Evolutionary conservation across 257 asterid genomes (phyloP), one percentile per base, ranked within the genome.

Genomic region (Nicotiana sylvestris): DNA sequence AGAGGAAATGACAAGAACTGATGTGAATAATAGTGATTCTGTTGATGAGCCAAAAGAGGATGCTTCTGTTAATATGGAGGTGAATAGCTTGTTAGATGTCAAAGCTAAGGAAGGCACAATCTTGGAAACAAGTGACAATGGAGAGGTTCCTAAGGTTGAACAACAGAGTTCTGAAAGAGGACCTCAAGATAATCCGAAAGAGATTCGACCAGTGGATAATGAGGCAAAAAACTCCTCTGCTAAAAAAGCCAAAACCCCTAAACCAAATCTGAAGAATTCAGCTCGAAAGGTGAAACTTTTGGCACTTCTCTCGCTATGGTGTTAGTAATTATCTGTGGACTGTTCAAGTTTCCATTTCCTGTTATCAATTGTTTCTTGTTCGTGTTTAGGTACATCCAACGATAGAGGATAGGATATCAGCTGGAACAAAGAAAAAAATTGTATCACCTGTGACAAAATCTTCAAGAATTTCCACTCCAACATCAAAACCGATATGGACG

Each of bases 231-330:
- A 76, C 37, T 37, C 87, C 25, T 81, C 85, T 15, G 81, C 29
- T 56, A 39, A 13, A 83, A 88, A 86, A 81, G 87, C 82, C 87
- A 90, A 82, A 82, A 86, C 81, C 77, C 64, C 90, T 21, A 91
- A 85, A 39, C 30, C 33, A 43, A 70, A 70, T 70, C 11, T 39
- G 58, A 70, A 85, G 29, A 61, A 83, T 86, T 85, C 80, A 15
- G 87, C 84, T 43, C 91, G 78, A 81, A 92, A 89, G 97, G 99
- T 94, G 78, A 89, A 39, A 68, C 6, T 53, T 27, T 30, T 46
- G 57, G 39, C 58, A 81, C 58, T 61, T 80, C 21, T 35, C 33
- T 60, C 32, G 7, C 62, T 43, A 58, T 68, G 57, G 67, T 79
- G 64, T 69, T n/a, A 29, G 37, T 17, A 58, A 10, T 51, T 61